Evolutionary conservation across 177 flowering plant species (phyloP).

Genomic region (Vitis hybrid): DNA sequence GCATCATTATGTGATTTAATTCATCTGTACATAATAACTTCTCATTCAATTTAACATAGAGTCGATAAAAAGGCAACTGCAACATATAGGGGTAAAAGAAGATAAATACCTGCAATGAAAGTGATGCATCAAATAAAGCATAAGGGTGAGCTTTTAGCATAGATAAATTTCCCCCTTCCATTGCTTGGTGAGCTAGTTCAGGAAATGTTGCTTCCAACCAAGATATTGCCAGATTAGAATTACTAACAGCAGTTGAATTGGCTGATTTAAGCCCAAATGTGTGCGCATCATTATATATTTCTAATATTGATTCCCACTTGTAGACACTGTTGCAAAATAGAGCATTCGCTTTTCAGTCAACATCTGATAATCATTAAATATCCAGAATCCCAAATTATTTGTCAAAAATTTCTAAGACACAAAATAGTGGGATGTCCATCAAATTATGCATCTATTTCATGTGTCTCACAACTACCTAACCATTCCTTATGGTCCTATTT

Average conservation of each 20-base stretch:
- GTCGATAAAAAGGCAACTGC: neutral
- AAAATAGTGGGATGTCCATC: neutral
- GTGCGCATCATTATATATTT: slow-evolving; percentile 79
- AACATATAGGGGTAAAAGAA: slow-evolving; percentile 7
- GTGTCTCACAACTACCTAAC: neutral
- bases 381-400: no score
- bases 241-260: slow-evolving; percentile 59
- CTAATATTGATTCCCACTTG: slow-evolving; percentile 69
- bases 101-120: slow-evolving; percentile 75
- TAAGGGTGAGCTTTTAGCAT: slow-evolving; percentile 64
- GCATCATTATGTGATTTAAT: neutral
- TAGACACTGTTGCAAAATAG: slow-evolving; percentile 52
- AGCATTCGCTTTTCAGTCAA: neutral
- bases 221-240: slow-evolving; percentile 76
- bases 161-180: slow-evolving; percentile 37
- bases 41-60: neutral
- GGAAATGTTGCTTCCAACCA: slow-evolving; percentile 98
- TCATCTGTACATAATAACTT: no score
- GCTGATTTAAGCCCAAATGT: slow-evolving; percentile 69
- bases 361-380: neutral
- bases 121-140: slow-evolving; percentile 77
- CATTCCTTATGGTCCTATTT: neutral
- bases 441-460: neutral
- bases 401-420: neutral
- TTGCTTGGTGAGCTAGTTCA: slow-evolving; percentile 44